Conservation (phyloP, 1,284 basidiomycete species). For the Heliocybe sulcata region DNA sequence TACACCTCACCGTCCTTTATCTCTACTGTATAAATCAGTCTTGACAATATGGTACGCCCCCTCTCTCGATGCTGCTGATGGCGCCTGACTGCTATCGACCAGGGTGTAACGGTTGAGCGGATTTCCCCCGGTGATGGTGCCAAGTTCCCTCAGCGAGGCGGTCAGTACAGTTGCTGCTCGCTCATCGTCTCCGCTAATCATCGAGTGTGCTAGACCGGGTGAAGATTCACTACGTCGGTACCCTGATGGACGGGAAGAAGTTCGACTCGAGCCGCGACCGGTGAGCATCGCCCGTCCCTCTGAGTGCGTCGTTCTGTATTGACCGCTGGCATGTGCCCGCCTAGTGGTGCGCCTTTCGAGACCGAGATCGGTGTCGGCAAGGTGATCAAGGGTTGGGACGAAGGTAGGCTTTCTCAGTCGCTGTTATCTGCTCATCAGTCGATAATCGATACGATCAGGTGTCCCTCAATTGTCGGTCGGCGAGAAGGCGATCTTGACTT, state of each 20-base stretch:
- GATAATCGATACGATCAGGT: conserved; percentile 33
- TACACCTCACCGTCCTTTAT: conserved; percentile 10
- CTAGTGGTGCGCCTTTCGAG: conserved; percentile 58
- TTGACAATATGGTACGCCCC: conserved; percentile 15
- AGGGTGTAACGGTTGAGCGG: conserved; percentile 38
- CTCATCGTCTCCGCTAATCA: conserved; percentile 5
- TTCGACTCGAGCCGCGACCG: conserved; percentile 75
- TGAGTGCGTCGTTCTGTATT: not conserved
- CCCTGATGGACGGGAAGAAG: conserved; percentile 45
- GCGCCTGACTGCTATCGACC: conserved; percentile 1
- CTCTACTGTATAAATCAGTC: conserved; percentile 6
- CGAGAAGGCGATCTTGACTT: conserved; percentile 66
- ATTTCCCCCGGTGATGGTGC: conserved; percentile 36
- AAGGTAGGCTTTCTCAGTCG: conserved; percentile 46
- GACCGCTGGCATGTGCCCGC: conserved; percentile 2
- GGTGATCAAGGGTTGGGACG: conserved; percentile 90
- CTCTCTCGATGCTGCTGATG: conserved; percentile 3
- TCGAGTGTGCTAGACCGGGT: conserved; percentile 34
- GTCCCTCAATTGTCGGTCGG: conserved; percentile 74
- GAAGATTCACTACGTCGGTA: conserved; percentile 72
- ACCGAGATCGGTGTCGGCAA: conserved; percentile 75
- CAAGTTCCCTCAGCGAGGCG: conserved; percentile 38
- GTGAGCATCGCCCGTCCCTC: conserved; percentile 17
- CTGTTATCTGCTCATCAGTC: not conserved
- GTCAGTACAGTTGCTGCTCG: conserved; percentile 21